These are phyloP conservation scores for Saccharomyces hybrid DNA, from an alignment of 1,139 yeast genomes.

Conservation along the genomic window DNA sequence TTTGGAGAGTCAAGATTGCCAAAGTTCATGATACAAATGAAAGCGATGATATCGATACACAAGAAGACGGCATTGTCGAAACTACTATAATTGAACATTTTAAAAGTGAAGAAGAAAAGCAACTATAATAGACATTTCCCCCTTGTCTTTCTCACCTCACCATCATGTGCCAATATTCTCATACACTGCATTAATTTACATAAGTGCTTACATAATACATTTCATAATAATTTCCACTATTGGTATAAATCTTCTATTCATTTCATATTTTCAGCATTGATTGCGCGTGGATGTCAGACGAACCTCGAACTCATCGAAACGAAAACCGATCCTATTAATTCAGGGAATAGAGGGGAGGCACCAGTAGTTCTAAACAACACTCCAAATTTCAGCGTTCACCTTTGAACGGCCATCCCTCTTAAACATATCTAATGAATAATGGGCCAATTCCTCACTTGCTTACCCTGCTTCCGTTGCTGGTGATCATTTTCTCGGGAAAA, in stretches of 20 bases:
- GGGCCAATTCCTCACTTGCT: background rate
- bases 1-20: conserved; percentile 61
- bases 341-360: no score
- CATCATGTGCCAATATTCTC: background rate
- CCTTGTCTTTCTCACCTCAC: background rate
- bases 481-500: conserved; percentile 1
- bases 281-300: background rate
- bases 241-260: background rate
- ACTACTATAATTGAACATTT: conserved; percentile 2
- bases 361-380: no score
- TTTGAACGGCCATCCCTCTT: no score
- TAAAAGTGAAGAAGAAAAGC: background rate
- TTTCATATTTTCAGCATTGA: background rate
- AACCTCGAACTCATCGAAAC: background rate
- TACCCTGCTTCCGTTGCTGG: background rate
- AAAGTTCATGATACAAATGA: conserved; percentile 29
- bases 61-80: conserved; percentile 2
- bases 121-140: background rate
- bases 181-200: background rate
- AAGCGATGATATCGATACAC: conserved; percentile 6
- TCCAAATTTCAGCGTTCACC: no score
- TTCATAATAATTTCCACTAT: background rate
- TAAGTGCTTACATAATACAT: background rate
- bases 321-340: no score
- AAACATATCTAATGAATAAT: no score